A percentile compares a stretch with the other conserved stretches of the same genome.
phyloP scores from a whole-genome alignment of 2,329 filamentous ascomycete genomes.

The Aspergillus tamarii region DNA sequence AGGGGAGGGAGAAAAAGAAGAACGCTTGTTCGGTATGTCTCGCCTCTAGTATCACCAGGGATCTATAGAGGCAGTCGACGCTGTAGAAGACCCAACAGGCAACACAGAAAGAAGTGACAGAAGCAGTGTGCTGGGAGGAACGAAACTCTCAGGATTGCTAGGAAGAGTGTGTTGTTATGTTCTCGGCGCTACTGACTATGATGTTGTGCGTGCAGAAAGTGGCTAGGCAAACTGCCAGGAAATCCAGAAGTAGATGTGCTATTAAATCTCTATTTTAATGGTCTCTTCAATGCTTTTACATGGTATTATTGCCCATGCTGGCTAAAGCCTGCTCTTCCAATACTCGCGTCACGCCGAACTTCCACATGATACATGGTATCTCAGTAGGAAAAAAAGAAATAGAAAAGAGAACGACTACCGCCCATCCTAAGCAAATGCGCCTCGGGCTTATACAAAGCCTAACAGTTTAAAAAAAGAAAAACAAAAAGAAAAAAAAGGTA shows the following conservation, averaged over 20 bases:
- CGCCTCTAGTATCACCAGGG: not conserved
- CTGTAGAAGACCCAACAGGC: not conserved
- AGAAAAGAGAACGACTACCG: not conserved
- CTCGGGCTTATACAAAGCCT: not conserved
- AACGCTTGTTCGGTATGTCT: not conserved
- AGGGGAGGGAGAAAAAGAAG: not conserved
- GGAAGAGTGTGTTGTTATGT: not conserved
- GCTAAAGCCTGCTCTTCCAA: conserved; percentile 2
- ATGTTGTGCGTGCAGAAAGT: not conserved
- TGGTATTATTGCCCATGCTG: conserved; percentile 2
- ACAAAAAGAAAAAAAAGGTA: not conserved
- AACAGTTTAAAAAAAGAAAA: not conserved
- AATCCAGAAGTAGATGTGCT: not conserved
- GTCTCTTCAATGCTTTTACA: not conserved
- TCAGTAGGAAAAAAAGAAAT: conserved; percentile 3
- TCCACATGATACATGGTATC: conserved; percentile 7
- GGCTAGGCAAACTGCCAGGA: not conserved
- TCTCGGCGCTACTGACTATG: not conserved
- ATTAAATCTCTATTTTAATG: conserved; percentile 6
- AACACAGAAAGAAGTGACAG: not conserved
- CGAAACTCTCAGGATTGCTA: not conserved
- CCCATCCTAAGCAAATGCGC: not conserved
- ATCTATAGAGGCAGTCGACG: not conserved
- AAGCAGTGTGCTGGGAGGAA: not conserved
- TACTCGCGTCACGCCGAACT: conserved; percentile 3